A percentile compares a stretch with the other conserved stretches of the same genome.
These are phyloP conservation scores for Sesbania bispinosa DNA, from an alignment of 306 rosid species.

Conservation along the genomic window DNA sequence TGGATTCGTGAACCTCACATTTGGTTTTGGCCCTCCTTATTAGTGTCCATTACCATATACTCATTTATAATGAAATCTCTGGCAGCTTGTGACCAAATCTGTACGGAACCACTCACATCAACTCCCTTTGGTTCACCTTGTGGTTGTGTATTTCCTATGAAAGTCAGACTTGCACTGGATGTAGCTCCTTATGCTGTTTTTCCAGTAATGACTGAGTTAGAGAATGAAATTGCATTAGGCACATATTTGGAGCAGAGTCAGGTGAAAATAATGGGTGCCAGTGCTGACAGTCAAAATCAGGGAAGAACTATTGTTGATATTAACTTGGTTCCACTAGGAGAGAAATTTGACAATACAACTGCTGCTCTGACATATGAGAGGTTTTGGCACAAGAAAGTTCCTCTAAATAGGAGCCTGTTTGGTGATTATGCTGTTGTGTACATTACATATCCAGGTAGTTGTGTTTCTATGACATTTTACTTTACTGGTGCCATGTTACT, in stretches of 20 bases:
- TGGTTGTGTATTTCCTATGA: constrained; percentile 99
- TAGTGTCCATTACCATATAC: constrained; percentile 45
- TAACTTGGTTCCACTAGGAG: constrained; percentile 93
- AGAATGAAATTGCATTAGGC: constrained; percentile 88
- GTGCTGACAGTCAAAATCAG: constrained; percentile 81
- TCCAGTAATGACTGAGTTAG: constrained; percentile 90
- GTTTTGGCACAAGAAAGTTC: constrained; percentile 89
- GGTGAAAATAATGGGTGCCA: constrained; percentile 99
- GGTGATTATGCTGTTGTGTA: constrained; percentile 72
- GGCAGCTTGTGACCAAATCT: constrained; percentile 87
- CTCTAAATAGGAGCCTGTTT: constrained; percentile 71
- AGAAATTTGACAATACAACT: constrained; percentile 93
- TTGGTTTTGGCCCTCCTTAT: constrained; percentile 36
- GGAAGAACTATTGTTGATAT: constrained; percentile 85
- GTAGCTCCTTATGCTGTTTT: constrained; percentile 87
- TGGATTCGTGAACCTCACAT: background rate
- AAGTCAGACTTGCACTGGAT: constrained; percentile 81
- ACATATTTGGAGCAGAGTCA: constrained; percentile 91
- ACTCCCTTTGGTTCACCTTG: constrained; percentile 97
- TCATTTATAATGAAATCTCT: constrained; percentile 40
- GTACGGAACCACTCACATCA: constrained; percentile 81
- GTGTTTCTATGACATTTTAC: constrained; percentile 22
- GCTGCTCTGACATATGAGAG: constrained; percentile 80
- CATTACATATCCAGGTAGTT: constrained; percentile 84
- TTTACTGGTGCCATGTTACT: constrained; percentile 10